A percentile compares a stretch with the other conserved stretches of the same genome.
phyloP scores from a whole-genome alignment of 2,329 filamentous ascomycete species.

The Xylariales sp. region DNA sequence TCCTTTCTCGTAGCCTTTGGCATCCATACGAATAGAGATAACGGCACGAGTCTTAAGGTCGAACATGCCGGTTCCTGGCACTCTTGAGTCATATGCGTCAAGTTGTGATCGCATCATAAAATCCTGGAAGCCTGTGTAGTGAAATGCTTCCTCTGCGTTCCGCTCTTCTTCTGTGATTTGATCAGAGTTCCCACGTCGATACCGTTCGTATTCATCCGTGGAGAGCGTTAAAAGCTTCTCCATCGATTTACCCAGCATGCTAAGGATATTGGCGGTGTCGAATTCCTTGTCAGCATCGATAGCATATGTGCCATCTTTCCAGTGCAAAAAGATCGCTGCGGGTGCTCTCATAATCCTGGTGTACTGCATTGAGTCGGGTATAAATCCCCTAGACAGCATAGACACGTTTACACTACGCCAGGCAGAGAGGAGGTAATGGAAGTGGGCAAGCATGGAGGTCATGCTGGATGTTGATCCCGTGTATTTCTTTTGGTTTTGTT shows the following conservation, averaged over 20 bases:
- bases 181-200: conserved; percentile 75
- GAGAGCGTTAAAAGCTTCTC: conserved; percentile 91
- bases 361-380: conserved; percentile 70
- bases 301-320: conserved; percentile 87
- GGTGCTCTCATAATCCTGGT: conserved; percentile 79
- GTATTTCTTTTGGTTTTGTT: conserved; percentile 78
- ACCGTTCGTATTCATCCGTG: conserved; percentile 86
- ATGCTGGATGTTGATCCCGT: conserved; percentile 97
- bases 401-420: conserved; percentile 79
- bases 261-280: conserved; percentile 85
- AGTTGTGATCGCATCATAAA: conserved; percentile 96
- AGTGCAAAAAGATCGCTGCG: conserved; percentile 82
- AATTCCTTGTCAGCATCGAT: conserved; percentile 97
- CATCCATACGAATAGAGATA: conserved; percentile 89
- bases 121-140: conserved; percentile 87
- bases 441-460: conserved; percentile 87
- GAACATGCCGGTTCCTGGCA: conserved; percentile 94
- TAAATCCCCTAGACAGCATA: conserved; percentile 76
- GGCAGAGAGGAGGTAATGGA: conserved; percentile 88
- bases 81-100: conserved; percentile 85
- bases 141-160: conserved; percentile 79
- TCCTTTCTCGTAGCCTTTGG: conserved; percentile 75
- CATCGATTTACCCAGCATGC: conserved; percentile 94
- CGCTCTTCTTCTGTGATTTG: conserved; percentile 78
- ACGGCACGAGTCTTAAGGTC: conserved; percentile 97